A percentile compares a stretch with the other conserved stretches of the same genome.
Conservation (phyloP, 495 filamentous ascomycete genomes). For the Penicillium canariense region DNA sequence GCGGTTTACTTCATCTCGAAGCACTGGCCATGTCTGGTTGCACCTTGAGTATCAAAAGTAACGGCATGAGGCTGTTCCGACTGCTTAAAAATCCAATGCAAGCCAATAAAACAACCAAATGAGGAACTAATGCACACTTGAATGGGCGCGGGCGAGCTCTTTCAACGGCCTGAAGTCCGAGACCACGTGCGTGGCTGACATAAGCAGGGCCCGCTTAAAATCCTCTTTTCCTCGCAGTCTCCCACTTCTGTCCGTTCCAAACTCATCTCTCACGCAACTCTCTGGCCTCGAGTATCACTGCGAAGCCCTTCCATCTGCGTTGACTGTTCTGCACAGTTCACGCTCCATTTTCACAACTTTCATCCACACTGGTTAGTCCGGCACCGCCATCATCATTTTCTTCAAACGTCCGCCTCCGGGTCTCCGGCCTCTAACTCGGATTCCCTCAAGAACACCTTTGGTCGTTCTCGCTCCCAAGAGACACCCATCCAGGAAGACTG, state of each 20-base stretch:
- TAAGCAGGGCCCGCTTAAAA: slow-evolving; percentile 20
- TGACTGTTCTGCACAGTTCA: slow-evolving; percentile 23
- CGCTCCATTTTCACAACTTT: slow-evolving; percentile 4
- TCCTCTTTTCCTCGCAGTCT: slow-evolving; percentile 10
- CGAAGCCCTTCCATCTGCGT: slow-evolving; percentile 24
- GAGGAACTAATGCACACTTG: no score
- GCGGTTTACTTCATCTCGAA: slow-evolving; percentile 16
- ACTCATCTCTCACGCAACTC: slow-evolving; percentile 12
- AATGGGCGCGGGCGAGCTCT: neutral
- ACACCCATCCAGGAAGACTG: slow-evolving; percentile 35
- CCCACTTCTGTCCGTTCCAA: slow-evolving; percentile 3
- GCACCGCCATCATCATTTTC: slow-evolving; percentile 31
- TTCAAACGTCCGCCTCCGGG: slow-evolving; percentile 14
- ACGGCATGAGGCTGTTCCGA: no score
- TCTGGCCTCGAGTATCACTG: slow-evolving; percentile 19
- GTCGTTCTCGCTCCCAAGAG: slow-evolving; percentile 41
- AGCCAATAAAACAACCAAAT: no score
- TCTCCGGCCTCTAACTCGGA: slow-evolving; percentile 33
- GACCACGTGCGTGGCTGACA: slow-evolving; percentile 28
- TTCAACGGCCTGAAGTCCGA: slow-evolving; percentile 11
- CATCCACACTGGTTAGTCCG: slow-evolving; percentile 9
- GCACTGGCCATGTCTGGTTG: neutral
- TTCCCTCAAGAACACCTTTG: slow-evolving; percentile 33
- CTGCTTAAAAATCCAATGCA: no score
- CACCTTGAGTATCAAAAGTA: neutral